Percentiles rank a stretch among this genome's conserved stretches.
phyloP scores from a whole-genome alignment of 2,329 filamentous ascomycete genomes.

The Seiridium cupressi region DNA sequence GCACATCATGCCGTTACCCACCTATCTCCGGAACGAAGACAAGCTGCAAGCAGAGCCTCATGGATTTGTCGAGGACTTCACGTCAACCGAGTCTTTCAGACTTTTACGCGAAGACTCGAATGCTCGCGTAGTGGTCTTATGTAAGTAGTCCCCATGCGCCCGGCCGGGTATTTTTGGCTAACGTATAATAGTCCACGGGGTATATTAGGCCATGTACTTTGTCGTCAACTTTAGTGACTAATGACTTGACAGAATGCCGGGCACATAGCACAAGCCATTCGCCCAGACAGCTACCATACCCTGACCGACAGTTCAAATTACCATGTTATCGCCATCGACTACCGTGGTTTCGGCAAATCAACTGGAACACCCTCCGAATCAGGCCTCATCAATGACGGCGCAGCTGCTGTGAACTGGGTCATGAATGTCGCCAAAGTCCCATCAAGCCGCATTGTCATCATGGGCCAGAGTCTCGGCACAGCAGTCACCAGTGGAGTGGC shows the following conservation, averaged over 20 bases:
- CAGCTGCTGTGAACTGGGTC: slow-evolving; percentile 71
- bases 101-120: slow-evolving; percentile 63
- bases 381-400: slow-evolving; percentile 77
- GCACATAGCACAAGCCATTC: slow-evolving; percentile 75
- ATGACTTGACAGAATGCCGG: slow-evolving; percentile 67
- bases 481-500: slow-evolving; percentile 75
- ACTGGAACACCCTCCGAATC: slow-evolving; percentile 77
- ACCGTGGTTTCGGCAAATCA: slow-evolving; percentile 82
- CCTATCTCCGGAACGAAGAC: slow-evolving; percentile 71
- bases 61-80: slow-evolving; percentile 53
- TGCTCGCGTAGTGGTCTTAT: slow-evolving; percentile 62
- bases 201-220: background rate
- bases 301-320: slow-evolving; percentile 71
- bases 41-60: slow-evolving; percentile 51
- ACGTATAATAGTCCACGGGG: background rate
- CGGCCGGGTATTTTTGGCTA: background rate
- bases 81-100: slow-evolving; percentile 55
- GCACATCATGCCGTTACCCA: slow-evolving; percentile 80
- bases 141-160: slow-evolving; percentile 37
- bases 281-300: slow-evolving; percentile 75
- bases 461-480: slow-evolving; percentile 87
- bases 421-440: slow-evolving; percentile 63
- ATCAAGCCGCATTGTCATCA: slow-evolving; percentile 70
- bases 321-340: slow-evolving; percentile 87
- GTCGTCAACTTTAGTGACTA: background rate